Evolutionary conservation across 23 red algal species (phyloP), one percentile per base, ranked within the genome.

Genomic region (Gracilaria gracilis): DNA sequence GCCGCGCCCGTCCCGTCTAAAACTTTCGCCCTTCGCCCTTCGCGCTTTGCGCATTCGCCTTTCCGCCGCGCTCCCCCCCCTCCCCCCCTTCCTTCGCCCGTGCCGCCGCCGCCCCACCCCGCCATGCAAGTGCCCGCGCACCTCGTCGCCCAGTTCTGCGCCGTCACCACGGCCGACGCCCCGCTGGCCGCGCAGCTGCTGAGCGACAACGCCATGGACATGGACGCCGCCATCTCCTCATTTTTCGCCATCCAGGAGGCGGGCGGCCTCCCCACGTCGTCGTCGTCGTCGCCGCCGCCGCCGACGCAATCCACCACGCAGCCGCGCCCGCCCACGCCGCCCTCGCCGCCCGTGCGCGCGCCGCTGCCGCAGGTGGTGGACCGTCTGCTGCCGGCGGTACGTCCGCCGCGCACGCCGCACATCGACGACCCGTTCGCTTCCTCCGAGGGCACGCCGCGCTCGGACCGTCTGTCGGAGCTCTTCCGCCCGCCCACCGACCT

Each of bases 191-290:
- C 70, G 20, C 86, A 90, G 59, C 86, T 90, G 11, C 73, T 90
- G 12, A 53, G 33, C 75, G 86, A 90, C 59, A 66, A 39, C 51
- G 70, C 23, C 1, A 57, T 90, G 28, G 73, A 90, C 73, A 58
- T 90, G 33, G 73, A 90, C 44, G 71, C 70, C 57, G 86, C 86
- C 69, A 90, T 90, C 46, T 49, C 71, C n/a, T 90, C 86, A 21
- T 90, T 90, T 54, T 90, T 90, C 75, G 86, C 86, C 71, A 90
- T 90, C 28, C 86, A 90, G 35, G 86, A 90, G 16, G 86, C 86
- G 27, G 86, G 86, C 38, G 86, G 86, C 19, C 54, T 80, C 39
- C 86, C 86, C 17, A 11, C 83, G 32, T 8, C 36, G 24, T 50
- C 83, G 17, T 9, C 9, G 20, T 32, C 65, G 24, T 62, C 64